Conservation (phyloP, 768 basidiomycete genomes). For the Exidia glandulosa region DNA sequence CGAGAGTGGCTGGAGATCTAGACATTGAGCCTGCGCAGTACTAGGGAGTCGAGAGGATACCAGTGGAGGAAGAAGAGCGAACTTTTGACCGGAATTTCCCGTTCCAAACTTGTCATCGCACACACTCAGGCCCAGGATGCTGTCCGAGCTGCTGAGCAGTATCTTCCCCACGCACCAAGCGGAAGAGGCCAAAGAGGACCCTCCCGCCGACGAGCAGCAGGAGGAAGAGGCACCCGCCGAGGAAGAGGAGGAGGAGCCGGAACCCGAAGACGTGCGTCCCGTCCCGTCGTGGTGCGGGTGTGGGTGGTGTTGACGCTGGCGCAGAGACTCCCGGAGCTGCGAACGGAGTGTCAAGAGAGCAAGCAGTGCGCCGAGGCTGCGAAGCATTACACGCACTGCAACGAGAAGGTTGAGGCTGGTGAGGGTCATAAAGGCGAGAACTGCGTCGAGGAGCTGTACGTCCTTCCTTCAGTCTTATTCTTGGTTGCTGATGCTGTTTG, state of each 20-base stretch:
- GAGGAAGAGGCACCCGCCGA: slow-evolving; percentile 29
- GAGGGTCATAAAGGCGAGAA: slow-evolving; percentile 85
- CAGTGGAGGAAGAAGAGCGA: no score
- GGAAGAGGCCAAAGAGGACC: slow-evolving; percentile 15
- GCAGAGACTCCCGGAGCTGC: slow-evolving; percentile 57
- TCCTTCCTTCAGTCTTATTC: not conserved
- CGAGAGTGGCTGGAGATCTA: no score
- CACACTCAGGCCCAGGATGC: slow-evolving; percentile 4
- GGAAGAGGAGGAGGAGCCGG: slow-evolving; percentile 38
- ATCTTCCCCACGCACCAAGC: slow-evolving; percentile 33
- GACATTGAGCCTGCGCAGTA: no score
- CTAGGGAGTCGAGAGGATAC: no score
- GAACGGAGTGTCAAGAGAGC: slow-evolving; percentile 63
- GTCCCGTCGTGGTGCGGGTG: not conserved
- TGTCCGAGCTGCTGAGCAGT: slow-evolving; percentile 2
- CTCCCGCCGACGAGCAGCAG: slow-evolving; percentile 18
- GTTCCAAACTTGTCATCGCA: slow-evolving; percentile 21
- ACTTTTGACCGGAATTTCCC: no score
- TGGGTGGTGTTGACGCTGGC: not conserved
- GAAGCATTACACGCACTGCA: slow-evolving; percentile 84
- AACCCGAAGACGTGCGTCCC: slow-evolving; percentile 69
- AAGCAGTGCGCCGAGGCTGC: slow-evolving; percentile 55
- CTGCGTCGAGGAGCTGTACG: slow-evolving; percentile 76
- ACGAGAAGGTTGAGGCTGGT: slow-evolving; percentile 75
- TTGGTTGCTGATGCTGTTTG: slow-evolving; percentile 2